Percentiles rank a stretch among this genome's conserved stretches.
phyloP scores from a whole-genome alignment of 1,284 basidiomycete species.

The Marasmius tenuissimus region DNA sequence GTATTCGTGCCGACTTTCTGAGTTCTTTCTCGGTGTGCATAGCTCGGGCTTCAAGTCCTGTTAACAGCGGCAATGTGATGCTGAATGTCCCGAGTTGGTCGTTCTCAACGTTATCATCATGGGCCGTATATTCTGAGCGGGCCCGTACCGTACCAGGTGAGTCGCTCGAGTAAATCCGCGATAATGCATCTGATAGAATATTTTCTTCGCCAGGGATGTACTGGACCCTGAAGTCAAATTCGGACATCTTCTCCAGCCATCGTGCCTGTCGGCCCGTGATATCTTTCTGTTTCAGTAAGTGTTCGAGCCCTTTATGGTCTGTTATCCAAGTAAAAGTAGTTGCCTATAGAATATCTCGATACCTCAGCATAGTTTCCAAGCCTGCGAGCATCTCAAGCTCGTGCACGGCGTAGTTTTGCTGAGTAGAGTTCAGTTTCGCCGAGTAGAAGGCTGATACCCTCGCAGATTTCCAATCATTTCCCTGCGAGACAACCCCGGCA shows the following conservation, averaged over 20 bases:
- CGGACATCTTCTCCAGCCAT: conserved; percentile 9
- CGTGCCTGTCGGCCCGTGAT: neutral
- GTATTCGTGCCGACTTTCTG: too few species aligned
- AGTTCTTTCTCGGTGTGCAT: too few species aligned
- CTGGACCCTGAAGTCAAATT: conserved; percentile 15
- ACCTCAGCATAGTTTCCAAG: conserved; percentile 25
- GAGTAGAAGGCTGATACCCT: conserved; percentile 26
- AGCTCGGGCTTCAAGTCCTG: neutral
- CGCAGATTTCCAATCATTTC: conserved; percentile 15
- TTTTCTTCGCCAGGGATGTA: conserved; percentile 1
- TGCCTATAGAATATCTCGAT: conserved; percentile 23
- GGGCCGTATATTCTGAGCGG: conserved; percentile 10
- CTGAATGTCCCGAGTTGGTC: neutral
- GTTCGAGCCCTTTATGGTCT: conserved; percentile 29
- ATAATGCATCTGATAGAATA: conserved; percentile 20
- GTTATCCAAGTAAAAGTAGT: conserved; percentile 27
- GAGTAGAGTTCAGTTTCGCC: conserved; percentile 24
- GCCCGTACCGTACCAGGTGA: conserved; percentile 13
- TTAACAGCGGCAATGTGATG: neutral
- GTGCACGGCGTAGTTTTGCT: conserved; percentile 19
- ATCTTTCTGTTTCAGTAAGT: conserved; percentile 24
- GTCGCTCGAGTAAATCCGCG: conserved; percentile 20
- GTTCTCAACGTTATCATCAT: neutral
- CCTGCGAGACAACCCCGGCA: conserved; percentile 22
- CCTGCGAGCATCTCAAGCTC: conserved; percentile 29